Conservation (phyloP, 768 basidiomycete genomes). For the Gelatoporia subvermispora region DNA sequence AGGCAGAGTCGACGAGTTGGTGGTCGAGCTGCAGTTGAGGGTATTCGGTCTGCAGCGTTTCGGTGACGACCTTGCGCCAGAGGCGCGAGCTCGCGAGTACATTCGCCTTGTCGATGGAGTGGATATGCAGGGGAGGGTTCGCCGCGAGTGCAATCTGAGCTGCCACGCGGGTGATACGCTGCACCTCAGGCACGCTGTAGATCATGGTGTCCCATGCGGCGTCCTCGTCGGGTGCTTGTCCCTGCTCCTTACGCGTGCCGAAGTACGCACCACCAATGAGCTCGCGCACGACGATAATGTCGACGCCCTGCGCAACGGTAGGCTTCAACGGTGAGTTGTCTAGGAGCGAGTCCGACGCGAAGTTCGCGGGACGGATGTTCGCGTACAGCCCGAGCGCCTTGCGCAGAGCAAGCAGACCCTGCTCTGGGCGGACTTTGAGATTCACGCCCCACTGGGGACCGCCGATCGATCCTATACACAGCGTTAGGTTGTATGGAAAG, state of each 20-base stretch:
- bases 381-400: slow-evolving; percentile 94
- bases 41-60: slow-evolving; percentile 80
- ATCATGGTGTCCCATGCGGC: slow-evolving; percentile 90
- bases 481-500: neutral
- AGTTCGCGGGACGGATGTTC: slow-evolving; percentile 95
- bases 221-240: slow-evolving; percentile 55
- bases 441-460: slow-evolving; percentile 99
- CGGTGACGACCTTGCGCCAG: slow-evolving; percentile 91
- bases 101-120: slow-evolving; percentile 98
- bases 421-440: slow-evolving; percentile 85
- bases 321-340: slow-evolving; percentile 85
- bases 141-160: slow-evolving; percentile 83
- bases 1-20: slow-evolving; percentile 90
- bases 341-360: slow-evolving; percentile 88
- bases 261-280: slow-evolving; percentile 97
- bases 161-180: slow-evolving; percentile 93
- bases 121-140: slow-evolving; percentile 82
- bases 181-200: slow-evolving; percentile 87
- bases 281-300: slow-evolving; percentile 94
- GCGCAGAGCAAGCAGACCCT: slow-evolving; percentile 81
- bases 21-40: slow-evolving; percentile 86
- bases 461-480: slow-evolving; percentile 80
- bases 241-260: slow-evolving; percentile 86
- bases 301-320: slow-evolving; percentile 73
- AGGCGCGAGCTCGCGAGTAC: slow-evolving; percentile 91